Conservation (phyloP, 305 asterid species). For the Fraxinus ornus region DNA sequence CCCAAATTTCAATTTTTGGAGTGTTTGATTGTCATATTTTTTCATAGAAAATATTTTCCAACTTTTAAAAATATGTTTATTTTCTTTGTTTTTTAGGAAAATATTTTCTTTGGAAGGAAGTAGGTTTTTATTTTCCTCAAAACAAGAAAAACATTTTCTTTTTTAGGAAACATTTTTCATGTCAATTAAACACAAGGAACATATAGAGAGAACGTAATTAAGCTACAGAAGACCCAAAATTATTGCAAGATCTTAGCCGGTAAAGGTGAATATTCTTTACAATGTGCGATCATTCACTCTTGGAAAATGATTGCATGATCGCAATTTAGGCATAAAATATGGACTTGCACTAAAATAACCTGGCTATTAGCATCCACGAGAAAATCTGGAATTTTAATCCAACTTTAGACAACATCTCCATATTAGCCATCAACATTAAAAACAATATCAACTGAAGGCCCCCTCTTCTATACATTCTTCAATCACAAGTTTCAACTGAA, state of each 20-base stretch:
- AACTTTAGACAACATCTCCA: constrained; percentile 3
- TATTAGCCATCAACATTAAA: background rate
- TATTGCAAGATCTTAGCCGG: background rate
- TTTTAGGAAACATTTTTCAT: background rate
- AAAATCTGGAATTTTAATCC: constrained; percentile 12
- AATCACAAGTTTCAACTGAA: constrained; percentile 58
- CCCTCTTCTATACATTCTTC: constrained; percentile 55
- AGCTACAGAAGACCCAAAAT: background rate
- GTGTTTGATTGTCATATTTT: background rate
- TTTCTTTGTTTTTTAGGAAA: background rate
- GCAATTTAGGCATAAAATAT: background rate
- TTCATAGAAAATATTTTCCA: background rate
- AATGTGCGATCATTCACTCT: background rate
- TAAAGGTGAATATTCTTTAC: background rate
- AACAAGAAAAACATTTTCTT: background rate
- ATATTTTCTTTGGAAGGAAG: background rate
- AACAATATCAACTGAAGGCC: constrained; percentile 37
- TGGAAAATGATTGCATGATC: background rate
- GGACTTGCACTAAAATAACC: constrained; percentile 8
- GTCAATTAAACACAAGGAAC: background rate
- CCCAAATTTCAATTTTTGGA: background rate
- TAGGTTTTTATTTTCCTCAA: background rate
- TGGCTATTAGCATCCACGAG: constrained; percentile 19
- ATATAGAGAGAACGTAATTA: background rate
- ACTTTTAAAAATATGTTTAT: background rate